A percentile compares a stretch with the other conserved stretches of the same genome.
Conservation (phyloP, 768 basidiomycete species). For the Russula ochroleuca region DNA sequence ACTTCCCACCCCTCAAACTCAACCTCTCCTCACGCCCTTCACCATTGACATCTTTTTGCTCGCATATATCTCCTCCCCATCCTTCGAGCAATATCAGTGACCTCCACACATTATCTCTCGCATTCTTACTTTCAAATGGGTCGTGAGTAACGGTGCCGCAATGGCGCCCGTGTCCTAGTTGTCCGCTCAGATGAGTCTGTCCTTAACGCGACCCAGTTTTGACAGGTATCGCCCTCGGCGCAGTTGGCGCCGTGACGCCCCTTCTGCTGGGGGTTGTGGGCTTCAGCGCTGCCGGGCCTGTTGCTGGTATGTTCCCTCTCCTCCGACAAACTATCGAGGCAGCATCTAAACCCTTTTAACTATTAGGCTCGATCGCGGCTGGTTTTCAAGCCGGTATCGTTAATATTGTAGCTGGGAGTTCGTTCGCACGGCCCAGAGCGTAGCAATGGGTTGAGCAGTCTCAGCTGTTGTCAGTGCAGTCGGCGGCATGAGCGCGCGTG, state of each 20-base stretch:
- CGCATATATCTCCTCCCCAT: background rate
- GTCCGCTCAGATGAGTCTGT: background rate
- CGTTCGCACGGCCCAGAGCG: constrained; percentile 15
- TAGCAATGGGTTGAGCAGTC: constrained; percentile 16
- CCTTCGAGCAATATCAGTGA: background rate
- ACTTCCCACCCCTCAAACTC: background rate
- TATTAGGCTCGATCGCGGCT: constrained; percentile 15
- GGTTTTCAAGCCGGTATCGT: constrained; percentile 16
- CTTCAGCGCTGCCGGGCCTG: background rate
- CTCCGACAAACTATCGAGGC: no score
- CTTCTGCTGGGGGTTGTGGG: background rate
- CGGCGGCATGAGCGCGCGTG: background rate
- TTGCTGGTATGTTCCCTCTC: background rate
- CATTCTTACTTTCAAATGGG: background rate
- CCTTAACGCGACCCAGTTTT: background rate
- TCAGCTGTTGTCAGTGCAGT: background rate
- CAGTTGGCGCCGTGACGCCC: background rate
- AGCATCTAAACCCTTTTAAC: background rate
- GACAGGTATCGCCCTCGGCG: background rate
- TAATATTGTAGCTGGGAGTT: constrained; percentile 16
- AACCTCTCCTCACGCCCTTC: background rate
- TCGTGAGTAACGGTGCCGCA: background rate
- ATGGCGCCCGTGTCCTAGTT: background rate
- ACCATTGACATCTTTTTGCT: background rate
- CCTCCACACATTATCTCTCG: background rate